Evolutionary conservation across 1,284 basidiomycete genomes (phyloP), one percentile per base, ranked within the genome.

Genomic region (Austroboletus novae-zelandiae): DNA sequence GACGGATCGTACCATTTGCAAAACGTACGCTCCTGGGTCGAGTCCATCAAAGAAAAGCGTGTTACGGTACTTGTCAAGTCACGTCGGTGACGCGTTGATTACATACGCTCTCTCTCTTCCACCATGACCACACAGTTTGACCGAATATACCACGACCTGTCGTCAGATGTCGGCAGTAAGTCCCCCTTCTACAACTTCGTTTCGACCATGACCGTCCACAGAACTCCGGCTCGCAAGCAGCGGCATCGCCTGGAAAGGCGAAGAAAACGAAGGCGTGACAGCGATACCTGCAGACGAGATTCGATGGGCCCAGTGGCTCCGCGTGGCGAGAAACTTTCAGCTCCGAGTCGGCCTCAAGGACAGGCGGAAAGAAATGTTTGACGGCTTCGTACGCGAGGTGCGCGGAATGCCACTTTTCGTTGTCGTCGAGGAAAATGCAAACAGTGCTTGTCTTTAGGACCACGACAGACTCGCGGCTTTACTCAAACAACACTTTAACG

Each of bases 301-400:
- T 56, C 92, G 92, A 69, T 90, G 86, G 79, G 88, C 84, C 0
- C 84, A 89, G 55, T 98, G 95, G 95, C 75, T 92, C 40, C 82
- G 94, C 46, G 95, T 97, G 32, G 95, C 94, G 29, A 81, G 97
- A 40, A 85, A 89, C 59, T 98, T 91, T 65, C 95, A 98, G 71
- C 84, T 99, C 15, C 77, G 91, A 50, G 75, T 98, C 43, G 86
- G 86, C 10, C 66, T 93, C 61, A 86, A 86, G 69, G 89, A 88
- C 66, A 80, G 86, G 66, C 79, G 78, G 61, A 80, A 78, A 59
- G 86, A 90, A 61, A 89, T 81, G n/a, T 98, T 98, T 65, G 96
- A 99, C 60, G 95, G 95, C 5, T 98, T 99, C 73, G 72, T 83
- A 67, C 81, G 91, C 57, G 95, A 98, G 72, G 94, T 93, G 58